Percentiles rank a stretch among this genome's conserved stretches.
Evolutionary conservation across 2,329 filamentous ascomycete species (phyloP).

Genomic region (Erysiphe pulchra): DNA sequence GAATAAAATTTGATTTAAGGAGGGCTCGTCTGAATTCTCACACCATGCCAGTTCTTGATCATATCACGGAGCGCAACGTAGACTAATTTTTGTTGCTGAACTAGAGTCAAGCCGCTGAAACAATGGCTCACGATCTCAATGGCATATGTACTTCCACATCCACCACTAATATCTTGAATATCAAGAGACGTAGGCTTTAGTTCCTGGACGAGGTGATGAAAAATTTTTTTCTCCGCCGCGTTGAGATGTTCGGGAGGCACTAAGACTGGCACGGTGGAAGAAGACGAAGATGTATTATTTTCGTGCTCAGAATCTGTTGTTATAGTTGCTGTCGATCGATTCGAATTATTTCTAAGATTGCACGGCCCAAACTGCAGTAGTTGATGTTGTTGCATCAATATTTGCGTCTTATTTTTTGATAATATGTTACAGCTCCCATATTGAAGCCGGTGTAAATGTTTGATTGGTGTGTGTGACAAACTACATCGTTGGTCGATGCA

Average conservation of each 20-base stretch:
- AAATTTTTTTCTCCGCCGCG: slow-evolving; percentile 31
- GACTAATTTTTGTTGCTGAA: slow-evolving; percentile 65
- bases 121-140: slow-evolving; percentile 48
- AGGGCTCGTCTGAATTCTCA: slow-evolving; percentile 46
- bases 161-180: slow-evolving; percentile 56
- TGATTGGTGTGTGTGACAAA: too few relatives aligned
- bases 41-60: slow-evolving; percentile 60
- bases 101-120: slow-evolving; percentile 44
- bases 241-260: slow-evolving; percentile 25
- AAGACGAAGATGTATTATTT: background rate
- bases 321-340: too few relatives aligned
- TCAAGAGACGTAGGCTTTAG: slow-evolving; percentile 12
- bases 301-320: background rate
- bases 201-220: slow-evolving; percentile 17
- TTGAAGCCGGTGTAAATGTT: too few relatives aligned
- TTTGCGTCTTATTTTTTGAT: too few relatives aligned
- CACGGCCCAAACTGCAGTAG: too few relatives aligned
- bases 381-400: too few relatives aligned
- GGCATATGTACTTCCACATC: slow-evolving; percentile 71
- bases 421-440: too few relatives aligned
- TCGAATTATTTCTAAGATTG: too few relatives aligned
- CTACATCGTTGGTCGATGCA: too few relatives aligned
- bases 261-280: background rate
- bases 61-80: slow-evolving; percentile 49
- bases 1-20: too few relatives aligned